A percentile compares a stretch with the other conserved stretches of the same genome.
Conservation (phyloP, 2,329 filamentous ascomycete genomes). For the Pestalotiopsis sp. region DNA sequence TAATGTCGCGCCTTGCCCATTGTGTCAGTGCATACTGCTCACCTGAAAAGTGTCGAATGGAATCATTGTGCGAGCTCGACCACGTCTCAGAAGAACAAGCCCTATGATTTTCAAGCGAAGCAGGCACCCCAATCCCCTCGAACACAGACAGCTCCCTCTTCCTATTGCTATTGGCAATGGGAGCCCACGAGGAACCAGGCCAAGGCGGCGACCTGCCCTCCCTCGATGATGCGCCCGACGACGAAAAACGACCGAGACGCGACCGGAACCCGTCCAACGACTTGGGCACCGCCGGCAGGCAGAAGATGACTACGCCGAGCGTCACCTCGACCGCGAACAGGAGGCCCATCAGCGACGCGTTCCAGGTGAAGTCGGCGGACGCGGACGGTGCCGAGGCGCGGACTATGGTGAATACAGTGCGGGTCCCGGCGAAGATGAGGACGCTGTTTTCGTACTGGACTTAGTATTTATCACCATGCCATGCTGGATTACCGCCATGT, state of each 20-base stretch:
- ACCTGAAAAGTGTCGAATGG: background rate
- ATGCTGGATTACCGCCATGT: too few species aligned
- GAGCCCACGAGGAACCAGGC: background rate
- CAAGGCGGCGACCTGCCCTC: background rate
- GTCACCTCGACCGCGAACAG: background rate
- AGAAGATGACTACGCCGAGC: background rate
- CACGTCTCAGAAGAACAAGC: background rate
- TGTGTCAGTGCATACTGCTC: background rate
- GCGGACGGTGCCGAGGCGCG: background rate
- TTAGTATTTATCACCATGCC: background rate
- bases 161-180: background rate
- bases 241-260: background rate
- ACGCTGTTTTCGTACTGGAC: background rate
- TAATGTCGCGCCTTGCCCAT: background rate
- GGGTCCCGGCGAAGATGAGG: background rate
- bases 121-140: background rate
- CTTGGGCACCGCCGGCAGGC: background rate
- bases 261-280: background rate
- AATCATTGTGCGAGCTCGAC: background rate
- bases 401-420: background rate
- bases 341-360: background rate
- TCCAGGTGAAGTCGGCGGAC: background rate
- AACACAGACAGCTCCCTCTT: background rate
- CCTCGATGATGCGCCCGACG: background rate
- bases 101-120: background rate